Conservation (phyloP, 2,329 filamentous ascomycete species). For the Furcasterigmium sp. region DNA sequence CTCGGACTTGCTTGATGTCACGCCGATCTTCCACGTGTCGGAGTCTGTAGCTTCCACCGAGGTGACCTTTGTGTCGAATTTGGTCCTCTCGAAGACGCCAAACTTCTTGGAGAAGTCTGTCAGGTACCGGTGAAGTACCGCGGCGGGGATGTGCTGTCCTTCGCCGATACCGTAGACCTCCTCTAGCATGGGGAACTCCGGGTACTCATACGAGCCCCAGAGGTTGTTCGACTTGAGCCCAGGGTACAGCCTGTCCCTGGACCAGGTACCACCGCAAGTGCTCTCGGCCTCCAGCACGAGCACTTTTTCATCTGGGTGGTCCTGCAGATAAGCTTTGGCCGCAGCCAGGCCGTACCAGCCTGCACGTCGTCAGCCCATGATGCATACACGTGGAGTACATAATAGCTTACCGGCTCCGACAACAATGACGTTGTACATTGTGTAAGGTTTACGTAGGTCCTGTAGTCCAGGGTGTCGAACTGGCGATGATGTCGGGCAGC, state of each 20-base stretch:
- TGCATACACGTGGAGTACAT: neutral
- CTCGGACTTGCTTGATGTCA: neutral
- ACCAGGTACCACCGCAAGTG: constrained; percentile 65
- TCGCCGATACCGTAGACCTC: constrained; percentile 42
- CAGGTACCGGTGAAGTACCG: constrained; percentile 41
- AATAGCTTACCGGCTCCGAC: constrained; percentile 9
- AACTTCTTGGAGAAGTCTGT: constrained; percentile 36
- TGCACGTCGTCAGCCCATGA: constrained; percentile 4
- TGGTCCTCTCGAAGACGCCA: constrained; percentile 32
- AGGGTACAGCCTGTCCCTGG: constrained; percentile 58
- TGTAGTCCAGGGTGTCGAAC: too few relatives aligned
- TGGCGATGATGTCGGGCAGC: too few relatives aligned
- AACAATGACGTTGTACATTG: constrained; percentile 5
- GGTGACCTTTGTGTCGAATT: constrained; percentile 30
- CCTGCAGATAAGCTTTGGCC: constrained; percentile 54
- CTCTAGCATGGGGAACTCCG: constrained; percentile 63
- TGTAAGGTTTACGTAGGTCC: too few relatives aligned
- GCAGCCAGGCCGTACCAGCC: constrained; percentile 52
- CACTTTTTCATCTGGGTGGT: constrained; percentile 51
- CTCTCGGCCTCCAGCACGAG: constrained; percentile 51
- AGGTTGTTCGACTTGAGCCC: constrained; percentile 70
- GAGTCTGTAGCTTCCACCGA: constrained; percentile 14
- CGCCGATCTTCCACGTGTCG: neutral
- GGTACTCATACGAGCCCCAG: constrained; percentile 65
- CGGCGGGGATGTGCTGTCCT: constrained; percentile 40